Base-by-base conservation (phyloP, 805 yeast species). In the Candida saitoana region DNA sequence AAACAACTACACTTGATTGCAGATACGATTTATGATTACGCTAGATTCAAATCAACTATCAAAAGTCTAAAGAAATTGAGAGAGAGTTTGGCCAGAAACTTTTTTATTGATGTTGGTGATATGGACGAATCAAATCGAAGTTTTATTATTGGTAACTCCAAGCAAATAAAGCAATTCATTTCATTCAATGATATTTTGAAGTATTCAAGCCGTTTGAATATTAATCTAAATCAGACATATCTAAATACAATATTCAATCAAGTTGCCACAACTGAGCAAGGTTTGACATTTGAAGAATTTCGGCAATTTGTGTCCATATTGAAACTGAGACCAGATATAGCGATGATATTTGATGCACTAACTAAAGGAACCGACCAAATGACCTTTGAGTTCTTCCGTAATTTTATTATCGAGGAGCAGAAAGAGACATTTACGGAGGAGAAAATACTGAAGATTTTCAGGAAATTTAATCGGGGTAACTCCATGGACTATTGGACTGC, bases 1-100 rank as follows among this genome's bases (percentile, higher is more conserved):
- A 86, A 87, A 52, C 85, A 90, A 0, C 60, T 93, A 40, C 96
- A 91, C 62, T 62, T 89, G 12, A 79, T 90, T 6, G 89, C 95
- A 1, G 84, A 51, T 46, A 74, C 49, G 69, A 87, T 56, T 54
- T 82, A 67, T 24, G 79, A 87, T 24, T 59, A 85, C 14, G 70
- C 71, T 34, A 73, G 76, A 30, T 61, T 89, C 11, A 76, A 77
- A 2, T 64, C 66, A 29, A 75, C 79, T 39, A 71, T 90, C 41
- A 72, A 76, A 38, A 84, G 78, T 41, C 58, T 87, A 37, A 78
- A 80, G 76, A 70, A 75, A 42, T 77, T 85, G 33, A 60, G 86
- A 11, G 76, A 83, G 1, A 74, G 79, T 30, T 80, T 87, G 1
- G 80, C 82, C 38, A 80, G 74, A 30, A 72, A 73, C 47, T 80